Evolutionary conservation across 495 filamentous ascomycete genomes (phyloP), one percentile per base, ranked within the genome.

Genomic region (Jackrogersella minutella): DNA sequence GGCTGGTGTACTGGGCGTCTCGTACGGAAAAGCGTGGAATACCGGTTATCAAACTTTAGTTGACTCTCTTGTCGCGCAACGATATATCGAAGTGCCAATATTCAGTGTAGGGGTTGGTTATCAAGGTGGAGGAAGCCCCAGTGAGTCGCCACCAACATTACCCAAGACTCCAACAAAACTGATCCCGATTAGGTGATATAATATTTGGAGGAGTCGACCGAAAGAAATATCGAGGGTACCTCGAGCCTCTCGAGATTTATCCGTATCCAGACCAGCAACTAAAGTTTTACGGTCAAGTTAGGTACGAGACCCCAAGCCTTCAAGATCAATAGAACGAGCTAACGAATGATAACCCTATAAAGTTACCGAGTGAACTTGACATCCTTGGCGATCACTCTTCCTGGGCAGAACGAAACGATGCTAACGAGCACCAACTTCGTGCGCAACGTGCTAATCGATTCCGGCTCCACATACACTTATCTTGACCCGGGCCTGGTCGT

Each of bases 31-130:
- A 34, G 71, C 71, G 9, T 76, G 77, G 50, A 75, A 77, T 60
- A 79, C 78, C 24, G 70, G 66, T 19, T 94, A 94, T 64, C 75
- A 85, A 21, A 92, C 90, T 50, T 76, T 93, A 5, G 87, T 91
- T 17, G 81, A 84, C 53, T 77, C 83, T 10, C 82, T 96, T 76
- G 85, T 86, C 17, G 66, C 84, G 7, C 75, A 85, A 31, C 83
- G 83, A 3, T 53, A 87, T 40, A 91, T 92, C 62, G 82, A 86
- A 34, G 88, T 87, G 6, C 88, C 85, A 49, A 89, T 91, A 13
- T 96, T 92, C 72, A 91, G 88, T 51, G 69, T 93, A 5, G 88
- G 87, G 10, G 79, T 90, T 3, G 82, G 89, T 9, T 75, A 77
- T 5, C 74, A 79, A 43, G 71, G 64, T 10, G 71, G 82, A 24